These are phyloP conservation scores for Odontarrhena argentea DNA, from an alignment of 345 rosid species.

Conservation along the genomic window DNA sequence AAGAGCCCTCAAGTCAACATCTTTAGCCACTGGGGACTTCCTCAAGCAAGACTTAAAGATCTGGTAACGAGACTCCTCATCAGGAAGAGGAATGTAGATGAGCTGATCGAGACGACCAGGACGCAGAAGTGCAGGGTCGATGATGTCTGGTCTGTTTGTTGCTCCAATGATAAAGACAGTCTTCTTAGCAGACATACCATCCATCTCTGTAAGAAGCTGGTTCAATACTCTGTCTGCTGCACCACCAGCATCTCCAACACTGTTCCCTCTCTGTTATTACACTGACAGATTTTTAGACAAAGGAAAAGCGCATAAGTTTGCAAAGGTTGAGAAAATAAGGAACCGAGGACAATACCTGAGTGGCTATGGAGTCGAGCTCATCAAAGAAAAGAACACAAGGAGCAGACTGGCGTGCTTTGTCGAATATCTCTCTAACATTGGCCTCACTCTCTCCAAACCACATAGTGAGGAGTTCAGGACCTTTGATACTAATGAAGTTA, in stretches of 20 bases:
- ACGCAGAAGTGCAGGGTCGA: conserved; percentile 56
- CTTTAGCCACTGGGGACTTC: conserved; percentile 60
- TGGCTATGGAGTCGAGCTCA: conserved; percentile 78
- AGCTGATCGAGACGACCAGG: conserved; percentile 73
- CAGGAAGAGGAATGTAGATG: conserved; percentile 74
- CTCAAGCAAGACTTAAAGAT: conserved; percentile 66
- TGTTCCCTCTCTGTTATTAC: conserved; percentile 56
- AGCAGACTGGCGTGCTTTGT: conserved; percentile 71
- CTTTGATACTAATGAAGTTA: conserved; percentile 72
- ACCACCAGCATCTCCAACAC: conserved; percentile 68
- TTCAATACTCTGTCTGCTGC: conserved; percentile 74
- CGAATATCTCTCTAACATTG: conserved; percentile 72
- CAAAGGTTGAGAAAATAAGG: neutral
- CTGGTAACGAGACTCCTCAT: conserved; percentile 60
- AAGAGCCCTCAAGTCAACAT: conserved; percentile 64
- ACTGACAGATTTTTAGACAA: neutral
- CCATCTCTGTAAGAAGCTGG: conserved; percentile 77
- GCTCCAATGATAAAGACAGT: conserved; percentile 71
- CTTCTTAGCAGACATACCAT: conserved; percentile 71
- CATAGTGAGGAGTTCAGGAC: conserved; percentile 76
- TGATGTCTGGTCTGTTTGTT: conserved; percentile 67
- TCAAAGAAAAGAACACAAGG: conserved; percentile 81
- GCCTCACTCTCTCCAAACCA: conserved; percentile 88
- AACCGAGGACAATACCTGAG: conserved; percentile 51
- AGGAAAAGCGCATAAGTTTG: neutral